Evolutionary conservation across 345 rosid species (phyloP).

Genomic region (Zanthoxylum bungeanum): DNA sequence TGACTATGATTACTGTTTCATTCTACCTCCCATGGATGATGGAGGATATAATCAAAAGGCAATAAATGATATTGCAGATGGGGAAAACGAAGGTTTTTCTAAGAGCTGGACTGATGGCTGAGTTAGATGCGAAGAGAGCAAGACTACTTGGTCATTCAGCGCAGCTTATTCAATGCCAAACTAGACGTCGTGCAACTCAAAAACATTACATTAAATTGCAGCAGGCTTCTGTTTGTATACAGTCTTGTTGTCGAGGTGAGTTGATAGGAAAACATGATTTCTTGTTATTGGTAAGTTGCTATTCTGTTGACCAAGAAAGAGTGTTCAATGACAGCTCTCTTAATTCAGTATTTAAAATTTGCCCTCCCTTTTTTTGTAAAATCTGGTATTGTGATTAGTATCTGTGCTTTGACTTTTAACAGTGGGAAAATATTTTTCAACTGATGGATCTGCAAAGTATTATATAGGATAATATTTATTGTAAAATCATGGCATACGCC

Average conservation of each 20-base stretch:
- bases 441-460: not conserved
- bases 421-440: not conserved
- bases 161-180: constrained; percentile 52
- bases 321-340: not conserved
- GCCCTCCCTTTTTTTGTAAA: no score
- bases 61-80: constrained; percentile 46
- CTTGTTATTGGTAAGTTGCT: not conserved
- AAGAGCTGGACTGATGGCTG: constrained; percentile 78
- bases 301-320: not conserved
- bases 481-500: not conserved
- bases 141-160: constrained; percentile 56
- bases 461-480: not conserved
- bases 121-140: constrained; percentile 70
- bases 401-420: not conserved
- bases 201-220: constrained; percentile 41
- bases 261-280: constrained; percentile 10
- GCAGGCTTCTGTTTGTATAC: constrained; percentile 55
- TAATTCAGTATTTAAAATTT: not conserved
- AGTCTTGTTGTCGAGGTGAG: constrained; percentile 84
- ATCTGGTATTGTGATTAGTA: no score
- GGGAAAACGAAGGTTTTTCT: constrained; percentile 75
- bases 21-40: not conserved
- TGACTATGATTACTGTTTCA: constrained; percentile 1
- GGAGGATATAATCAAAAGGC: constrained; percentile 2
- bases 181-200: constrained; percentile 40